Percentiles rank a stretch among this genome's conserved stretches.
phyloP scores from a whole-genome alignment of 352 stramenopile species.

The Globisporangium uncinulatum region DNA sequence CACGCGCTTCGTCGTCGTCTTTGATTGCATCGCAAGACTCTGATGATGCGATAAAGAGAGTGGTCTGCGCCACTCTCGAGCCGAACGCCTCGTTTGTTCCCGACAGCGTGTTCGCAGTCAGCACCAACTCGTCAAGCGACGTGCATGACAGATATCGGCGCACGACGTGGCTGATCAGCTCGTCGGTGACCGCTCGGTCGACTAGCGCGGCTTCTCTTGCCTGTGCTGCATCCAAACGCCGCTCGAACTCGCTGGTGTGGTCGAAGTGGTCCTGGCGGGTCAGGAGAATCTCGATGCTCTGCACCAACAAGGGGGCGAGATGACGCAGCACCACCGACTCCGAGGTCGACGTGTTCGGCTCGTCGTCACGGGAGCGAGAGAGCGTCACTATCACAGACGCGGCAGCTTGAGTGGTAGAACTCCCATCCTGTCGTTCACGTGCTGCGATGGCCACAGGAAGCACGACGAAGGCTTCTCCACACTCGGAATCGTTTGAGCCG shows the following conservation, averaged over 20 bases:
- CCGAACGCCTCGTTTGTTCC: slow-evolving; percentile 2
- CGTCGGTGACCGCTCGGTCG: not conserved
- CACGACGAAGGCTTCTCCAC: slow-evolving; percentile 1
- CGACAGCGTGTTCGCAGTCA: slow-evolving; percentile 4
- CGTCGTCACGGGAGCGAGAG: not conserved
- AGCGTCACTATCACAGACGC: not conserved
- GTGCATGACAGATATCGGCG: slow-evolving; percentile 2
- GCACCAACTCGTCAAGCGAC: slow-evolving; percentile 10
- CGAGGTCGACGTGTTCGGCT: not conserved
- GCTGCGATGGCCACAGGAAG: not conserved
- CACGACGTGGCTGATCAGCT: not conserved
- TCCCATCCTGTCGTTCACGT: not conserved
- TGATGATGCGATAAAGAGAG: slow-evolving; percentile 1
- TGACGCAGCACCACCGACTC: not conserved
- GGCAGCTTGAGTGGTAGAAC: too few relatives aligned
- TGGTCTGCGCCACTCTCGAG: not conserved
- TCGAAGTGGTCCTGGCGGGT: not conserved
- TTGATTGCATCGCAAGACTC: slow-evolving; percentile 1
- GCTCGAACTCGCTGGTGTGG: not conserved
- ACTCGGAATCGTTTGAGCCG: not conserved
- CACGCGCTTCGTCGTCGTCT: not conserved
- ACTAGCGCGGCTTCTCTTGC: not conserved
- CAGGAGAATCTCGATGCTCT: slow-evolving; percentile 3
- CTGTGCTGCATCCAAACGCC: not conserved
- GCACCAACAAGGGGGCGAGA: slow-evolving; percentile 7